A percentile compares a stretch with the other conserved stretches of the same genome.
These are phyloP conservation scores for Amphicarpaea edgeworthii DNA, from an alignment of 306 rosid species.

Conservation along the genomic window DNA sequence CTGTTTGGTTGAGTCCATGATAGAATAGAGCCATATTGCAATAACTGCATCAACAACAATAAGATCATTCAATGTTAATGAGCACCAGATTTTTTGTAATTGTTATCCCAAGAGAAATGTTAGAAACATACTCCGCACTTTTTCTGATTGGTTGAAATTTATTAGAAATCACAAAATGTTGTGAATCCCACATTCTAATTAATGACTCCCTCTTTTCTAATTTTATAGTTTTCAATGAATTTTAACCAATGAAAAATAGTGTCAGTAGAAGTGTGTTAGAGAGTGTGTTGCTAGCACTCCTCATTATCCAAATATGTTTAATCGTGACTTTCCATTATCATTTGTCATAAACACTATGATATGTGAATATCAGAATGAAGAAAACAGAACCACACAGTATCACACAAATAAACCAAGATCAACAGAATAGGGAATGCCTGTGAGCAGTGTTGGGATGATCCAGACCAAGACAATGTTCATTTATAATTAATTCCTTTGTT, in stretches of 20 bases:
- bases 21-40: conserved; percentile 92
- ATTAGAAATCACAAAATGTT: no score
- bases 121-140: no score
- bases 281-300: no score
- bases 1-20: conserved; percentile 83
- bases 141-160: no score
- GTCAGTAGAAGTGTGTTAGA: no score
- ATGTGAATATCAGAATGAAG: conserved; percentile 18
- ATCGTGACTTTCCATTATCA: neutral
- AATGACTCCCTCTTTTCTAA: no score
- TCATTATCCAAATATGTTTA: neutral
- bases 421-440: conserved; percentile 59
- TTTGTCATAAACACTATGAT: neutral
- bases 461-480: conserved; percentile 87
- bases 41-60: conserved; percentile 63
- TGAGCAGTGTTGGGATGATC: conserved; percentile 97
- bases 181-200: no score
- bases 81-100: conserved; percentile 1
- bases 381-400: conserved; percentile 28
- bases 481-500: conserved; percentile 86
- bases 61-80: conserved; percentile 17
- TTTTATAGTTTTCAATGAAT: no score
- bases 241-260: no score
- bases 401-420: conserved; percentile 2
- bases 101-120: no score